Percentiles rank a stretch among this genome's conserved stretches.
phyloP scores from a whole-genome alignment of 257 asterid genomes.

The Leptodermis oblonga region DNA sequence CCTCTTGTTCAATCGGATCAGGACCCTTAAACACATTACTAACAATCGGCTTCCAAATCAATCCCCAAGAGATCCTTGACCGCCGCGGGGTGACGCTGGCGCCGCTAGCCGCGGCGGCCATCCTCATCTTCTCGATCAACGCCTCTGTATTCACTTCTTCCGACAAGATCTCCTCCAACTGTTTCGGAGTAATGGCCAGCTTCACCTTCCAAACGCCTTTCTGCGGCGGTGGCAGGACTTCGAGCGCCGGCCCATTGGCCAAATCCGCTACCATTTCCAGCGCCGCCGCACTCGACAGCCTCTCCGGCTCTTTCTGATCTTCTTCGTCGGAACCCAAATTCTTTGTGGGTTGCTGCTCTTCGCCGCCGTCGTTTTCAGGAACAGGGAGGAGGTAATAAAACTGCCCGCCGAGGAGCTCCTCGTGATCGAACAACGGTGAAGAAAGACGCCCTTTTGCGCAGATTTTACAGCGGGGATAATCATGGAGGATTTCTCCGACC shows the following conservation, averaged over 20 bases:
- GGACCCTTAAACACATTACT: constrained; percentile 22
- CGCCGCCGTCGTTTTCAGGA: neutral
- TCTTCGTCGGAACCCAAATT: neutral
- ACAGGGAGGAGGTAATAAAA: constrained; percentile 30
- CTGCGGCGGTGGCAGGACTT: constrained; percentile 29
- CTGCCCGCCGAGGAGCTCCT: constrained; percentile 30
- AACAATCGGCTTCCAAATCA: constrained; percentile 26
- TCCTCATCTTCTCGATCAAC: constrained; percentile 66
- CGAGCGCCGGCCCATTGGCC: constrained; percentile 25
- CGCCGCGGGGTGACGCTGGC: constrained; percentile 14
- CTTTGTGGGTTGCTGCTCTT: neutral
- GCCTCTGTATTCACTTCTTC: constrained; percentile 60
- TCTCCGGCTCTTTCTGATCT: constrained; percentile 14
- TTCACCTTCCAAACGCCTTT: constrained; percentile 71
- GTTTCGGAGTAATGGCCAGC: constrained; percentile 43
- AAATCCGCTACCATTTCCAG: constrained; percentile 14
- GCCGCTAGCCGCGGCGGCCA: constrained; percentile 40
- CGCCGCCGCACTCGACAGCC: constrained; percentile 24
- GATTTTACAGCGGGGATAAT: constrained; percentile 35
- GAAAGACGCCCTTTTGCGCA: constrained; percentile 22
- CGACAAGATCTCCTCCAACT: constrained; percentile 49
- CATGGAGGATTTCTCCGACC: constrained; percentile 28
- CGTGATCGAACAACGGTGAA: constrained; percentile 26
- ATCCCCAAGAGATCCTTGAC: constrained; percentile 28
- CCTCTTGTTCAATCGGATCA: constrained; percentile 9